These are phyloP conservation scores for Aureobasidium musti DNA, from an alignment of 2,329 filamentous ascomycete genomes.

Conservation along the genomic window DNA sequence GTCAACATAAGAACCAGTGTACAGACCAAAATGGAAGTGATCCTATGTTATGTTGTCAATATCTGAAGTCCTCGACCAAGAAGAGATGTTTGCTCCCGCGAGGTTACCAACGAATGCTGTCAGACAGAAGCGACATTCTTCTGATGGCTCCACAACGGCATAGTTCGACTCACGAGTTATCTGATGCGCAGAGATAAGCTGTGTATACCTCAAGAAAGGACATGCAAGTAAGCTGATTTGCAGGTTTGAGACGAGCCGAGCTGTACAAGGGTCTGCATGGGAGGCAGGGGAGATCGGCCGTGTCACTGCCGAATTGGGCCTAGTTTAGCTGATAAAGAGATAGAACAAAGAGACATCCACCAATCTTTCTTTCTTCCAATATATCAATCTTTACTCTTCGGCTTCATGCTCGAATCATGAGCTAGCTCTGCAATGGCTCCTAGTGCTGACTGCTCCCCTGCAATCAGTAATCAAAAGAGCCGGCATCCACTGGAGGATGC, in stretches of 20 bases:
- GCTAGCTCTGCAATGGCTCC: background rate
- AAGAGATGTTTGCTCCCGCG: background rate
- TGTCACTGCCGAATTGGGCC: background rate
- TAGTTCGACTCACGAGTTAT: background rate
- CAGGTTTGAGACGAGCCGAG: background rate
- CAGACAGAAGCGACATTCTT: background rate
- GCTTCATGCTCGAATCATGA: background rate
- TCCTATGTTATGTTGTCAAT: too few species aligned
- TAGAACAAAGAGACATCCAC: background rate
- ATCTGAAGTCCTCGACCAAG: too few species aligned
- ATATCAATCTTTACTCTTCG: too few species aligned
- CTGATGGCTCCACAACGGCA: background rate
- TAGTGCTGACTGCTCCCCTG: background rate
- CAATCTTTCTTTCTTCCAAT: too few species aligned
- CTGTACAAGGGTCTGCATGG: background rate
- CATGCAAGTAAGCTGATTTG: constrained; percentile 3
- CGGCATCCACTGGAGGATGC: background rate
- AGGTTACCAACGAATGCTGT: background rate
- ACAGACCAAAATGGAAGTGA: background rate
- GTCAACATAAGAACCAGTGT: background rate
- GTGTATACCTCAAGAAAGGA: background rate
- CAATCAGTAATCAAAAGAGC: background rate
- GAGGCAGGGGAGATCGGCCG: background rate
- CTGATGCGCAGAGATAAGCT: background rate
- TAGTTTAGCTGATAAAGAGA: background rate